Evolutionary conservation across 495 filamentous ascomycete genomes (phyloP).

Genomic region (Penicillium waksmanii): DNA sequence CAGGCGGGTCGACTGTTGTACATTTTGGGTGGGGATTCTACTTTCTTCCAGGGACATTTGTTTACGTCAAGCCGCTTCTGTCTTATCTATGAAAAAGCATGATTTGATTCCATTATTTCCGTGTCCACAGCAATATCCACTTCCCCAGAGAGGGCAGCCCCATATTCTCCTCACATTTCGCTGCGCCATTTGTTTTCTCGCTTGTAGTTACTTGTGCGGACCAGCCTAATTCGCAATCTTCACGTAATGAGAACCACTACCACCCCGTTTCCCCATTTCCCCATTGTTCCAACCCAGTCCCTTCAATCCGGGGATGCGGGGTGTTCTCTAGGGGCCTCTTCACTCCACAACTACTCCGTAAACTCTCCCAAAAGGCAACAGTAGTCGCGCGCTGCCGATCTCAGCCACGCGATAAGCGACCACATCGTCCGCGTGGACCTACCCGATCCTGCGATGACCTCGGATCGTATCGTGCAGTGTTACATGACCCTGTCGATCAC

Average conservation of each 20-base stretch:
- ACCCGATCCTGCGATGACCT: constrained; percentile 15
- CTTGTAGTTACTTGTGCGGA: constrained; percentile 9
- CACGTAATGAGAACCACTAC: constrained; percentile 19
- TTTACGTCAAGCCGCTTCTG: neutral
- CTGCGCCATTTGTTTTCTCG: neutral
- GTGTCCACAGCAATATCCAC: neutral
- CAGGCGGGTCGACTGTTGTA: constrained; percentile 5
- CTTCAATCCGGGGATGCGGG: constrained; percentile 18
- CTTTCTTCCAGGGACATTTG: neutral
- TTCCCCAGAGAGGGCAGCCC: constrained; percentile 3
- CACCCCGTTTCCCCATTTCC: neutral
- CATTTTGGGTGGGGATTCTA: neutral
- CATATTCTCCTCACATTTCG: neutral
- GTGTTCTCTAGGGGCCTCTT: neutral
- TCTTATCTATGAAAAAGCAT: neutral
- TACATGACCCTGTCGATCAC: constrained; percentile 25
- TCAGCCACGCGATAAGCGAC: constrained; percentile 1
- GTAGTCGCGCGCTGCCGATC: neutral
- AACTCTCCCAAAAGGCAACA: neutral
- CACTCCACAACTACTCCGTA: constrained; percentile 1
- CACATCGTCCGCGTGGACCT: constrained; percentile 15
- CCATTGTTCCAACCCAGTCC: neutral
- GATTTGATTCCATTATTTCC: neutral
- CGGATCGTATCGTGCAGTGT: constrained; percentile 12
- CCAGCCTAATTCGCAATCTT: neutral